These are phyloP conservation scores for Citrus sinensis DNA, from an alignment of 345 rosid species.

Conservation along the genomic window DNA sequence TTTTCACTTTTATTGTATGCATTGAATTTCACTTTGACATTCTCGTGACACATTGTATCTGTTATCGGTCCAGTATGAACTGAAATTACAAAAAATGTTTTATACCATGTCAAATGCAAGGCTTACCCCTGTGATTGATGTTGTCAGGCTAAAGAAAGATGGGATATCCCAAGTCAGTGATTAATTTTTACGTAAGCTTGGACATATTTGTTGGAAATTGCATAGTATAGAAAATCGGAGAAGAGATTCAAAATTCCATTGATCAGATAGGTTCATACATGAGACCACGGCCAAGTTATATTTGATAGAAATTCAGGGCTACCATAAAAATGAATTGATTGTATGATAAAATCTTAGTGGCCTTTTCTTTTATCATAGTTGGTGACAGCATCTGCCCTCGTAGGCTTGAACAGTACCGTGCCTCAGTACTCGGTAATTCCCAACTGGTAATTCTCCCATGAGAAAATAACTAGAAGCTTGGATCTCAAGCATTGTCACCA, in stretches of 20 bases:
- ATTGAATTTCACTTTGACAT: not conserved
- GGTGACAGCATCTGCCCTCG: slow-evolving; percentile 5
- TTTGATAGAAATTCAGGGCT: not conserved
- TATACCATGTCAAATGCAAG: not conserved
- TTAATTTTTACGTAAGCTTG: not conserved
- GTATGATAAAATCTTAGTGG: not conserved
- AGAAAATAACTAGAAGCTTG: not conserved
- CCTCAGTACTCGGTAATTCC: not conserved
- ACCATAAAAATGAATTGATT: not conserved
- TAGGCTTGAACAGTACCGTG: not conserved
- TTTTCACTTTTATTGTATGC: not conserved
- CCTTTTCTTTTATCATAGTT: not conserved
- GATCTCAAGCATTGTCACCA: slow-evolving; percentile 42
- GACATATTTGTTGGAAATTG: not conserved
- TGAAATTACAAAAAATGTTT: not conserved
- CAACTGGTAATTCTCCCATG: slow-evolving; percentile 19
- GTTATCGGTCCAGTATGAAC: not conserved
- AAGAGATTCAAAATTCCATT: not conserved
- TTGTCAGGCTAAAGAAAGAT: not conserved
- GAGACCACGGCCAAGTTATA: no score
- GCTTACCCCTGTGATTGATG: not conserved
- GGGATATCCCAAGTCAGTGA: not conserved
- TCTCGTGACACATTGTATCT: not conserved
- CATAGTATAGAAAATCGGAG: not conserved
- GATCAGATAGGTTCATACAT: not conserved